A percentile compares a stretch with the other conserved stretches of the same genome.
Evolutionary conservation across 2,329 filamentous ascomycete species (phyloP).

Genomic region (Drechslera avenae): DNA sequence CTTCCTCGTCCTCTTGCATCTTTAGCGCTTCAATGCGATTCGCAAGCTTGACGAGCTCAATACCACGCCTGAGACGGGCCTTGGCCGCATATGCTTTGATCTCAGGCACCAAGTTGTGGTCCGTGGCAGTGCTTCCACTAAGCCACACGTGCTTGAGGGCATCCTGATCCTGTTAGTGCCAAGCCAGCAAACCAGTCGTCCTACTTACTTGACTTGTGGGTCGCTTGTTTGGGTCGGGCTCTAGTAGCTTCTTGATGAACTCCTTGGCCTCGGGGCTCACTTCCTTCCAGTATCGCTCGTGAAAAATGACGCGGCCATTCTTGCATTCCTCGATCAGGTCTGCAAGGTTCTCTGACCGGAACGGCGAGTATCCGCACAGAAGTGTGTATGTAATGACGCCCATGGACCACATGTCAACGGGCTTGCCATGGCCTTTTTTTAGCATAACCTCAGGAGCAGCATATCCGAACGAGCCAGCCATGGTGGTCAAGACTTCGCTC

Average conservation of each 20-base stretch:
- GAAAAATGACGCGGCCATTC: slow-evolving; percentile 83
- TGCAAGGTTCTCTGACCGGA: slow-evolving; percentile 89
- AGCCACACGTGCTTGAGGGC: slow-evolving; percentile 87
- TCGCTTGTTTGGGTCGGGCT: slow-evolving; percentile 76
- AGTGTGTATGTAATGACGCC: slow-evolving; percentile 98
- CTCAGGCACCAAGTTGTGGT: slow-evolving; percentile 97
- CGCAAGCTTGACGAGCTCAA: slow-evolving; percentile 93
- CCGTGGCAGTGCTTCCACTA: slow-evolving; percentile 85
- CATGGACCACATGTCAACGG: slow-evolving; percentile 99
- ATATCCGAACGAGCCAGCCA: slow-evolving; percentile 98
- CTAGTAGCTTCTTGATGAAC: slow-evolving; percentile 83
- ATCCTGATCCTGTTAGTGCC: slow-evolving; percentile 56
- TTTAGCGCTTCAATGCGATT: slow-evolving; percentile 95
- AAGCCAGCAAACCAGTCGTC: background rate
- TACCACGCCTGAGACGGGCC: slow-evolving; percentile 86
- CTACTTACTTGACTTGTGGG: slow-evolving; percentile 72
- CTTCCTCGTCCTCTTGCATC: slow-evolving; percentile 87
- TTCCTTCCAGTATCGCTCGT: slow-evolving; percentile 98
- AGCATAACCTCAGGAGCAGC: slow-evolving; percentile 98
- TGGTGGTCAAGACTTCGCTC: slow-evolving; percentile 91
- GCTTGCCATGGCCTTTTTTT: slow-evolving; percentile 95
- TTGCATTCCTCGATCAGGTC: slow-evolving; percentile 96
- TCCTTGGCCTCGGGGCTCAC: slow-evolving; percentile 94
- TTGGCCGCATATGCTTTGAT: slow-evolving; percentile 93
- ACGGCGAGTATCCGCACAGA: slow-evolving; percentile 96